phyloP scores from a whole-genome alignment of 768 basidiomycete species.

The Xerocomellus dryophilus region DNA sequence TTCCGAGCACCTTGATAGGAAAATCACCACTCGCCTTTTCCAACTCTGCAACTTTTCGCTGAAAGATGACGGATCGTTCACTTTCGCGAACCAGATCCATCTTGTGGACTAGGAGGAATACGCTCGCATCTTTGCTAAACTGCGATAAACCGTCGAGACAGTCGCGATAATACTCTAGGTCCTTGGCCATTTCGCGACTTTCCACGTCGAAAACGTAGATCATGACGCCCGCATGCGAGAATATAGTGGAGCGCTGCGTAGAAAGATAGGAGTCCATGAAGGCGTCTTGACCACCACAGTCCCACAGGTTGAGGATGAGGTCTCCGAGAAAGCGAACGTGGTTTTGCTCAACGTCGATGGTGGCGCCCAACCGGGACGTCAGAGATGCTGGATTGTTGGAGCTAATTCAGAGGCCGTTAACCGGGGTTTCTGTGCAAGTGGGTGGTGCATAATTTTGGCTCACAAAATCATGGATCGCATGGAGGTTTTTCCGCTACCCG shows the following conservation, averaged over 20 bases:
- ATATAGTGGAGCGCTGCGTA: constrained; percentile 89
- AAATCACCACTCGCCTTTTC: constrained; percentile 62
- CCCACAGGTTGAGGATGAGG: constrained; percentile 95
- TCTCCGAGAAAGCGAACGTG: constrained; percentile 97
- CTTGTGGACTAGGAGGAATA: constrained; percentile 94
- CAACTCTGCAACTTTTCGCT: constrained; percentile 72
- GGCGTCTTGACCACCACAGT: constrained; percentile 96
- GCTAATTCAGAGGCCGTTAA: constrained; percentile 39
- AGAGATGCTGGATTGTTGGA: constrained; percentile 93
- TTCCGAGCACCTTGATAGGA: constrained; percentile 75
- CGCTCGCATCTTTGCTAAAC: constrained; percentile 76
- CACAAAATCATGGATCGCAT: constrained; percentile 99
- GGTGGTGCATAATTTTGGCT: constrained; percentile 30
- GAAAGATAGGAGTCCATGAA: constrained; percentile 98
- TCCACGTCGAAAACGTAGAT: constrained; percentile 99
- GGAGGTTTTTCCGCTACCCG: constrained; percentile 91
- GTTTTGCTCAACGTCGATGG: constrained; percentile 97
- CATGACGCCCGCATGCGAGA: constrained; percentile 93
- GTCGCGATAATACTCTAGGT: constrained; percentile 88
- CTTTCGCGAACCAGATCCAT: constrained; percentile 84
- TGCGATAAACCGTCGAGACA: constrained; percentile 81
- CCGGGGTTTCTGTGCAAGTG: constrained; percentile 4
- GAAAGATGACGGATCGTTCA: constrained; percentile 56
- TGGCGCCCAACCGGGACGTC: constrained; percentile 89
- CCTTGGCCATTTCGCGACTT: constrained; percentile 77